Evolutionary conservation across 2,329 filamentous ascomycete genomes (phyloP).

Genomic region (Periconia digitata): DNA sequence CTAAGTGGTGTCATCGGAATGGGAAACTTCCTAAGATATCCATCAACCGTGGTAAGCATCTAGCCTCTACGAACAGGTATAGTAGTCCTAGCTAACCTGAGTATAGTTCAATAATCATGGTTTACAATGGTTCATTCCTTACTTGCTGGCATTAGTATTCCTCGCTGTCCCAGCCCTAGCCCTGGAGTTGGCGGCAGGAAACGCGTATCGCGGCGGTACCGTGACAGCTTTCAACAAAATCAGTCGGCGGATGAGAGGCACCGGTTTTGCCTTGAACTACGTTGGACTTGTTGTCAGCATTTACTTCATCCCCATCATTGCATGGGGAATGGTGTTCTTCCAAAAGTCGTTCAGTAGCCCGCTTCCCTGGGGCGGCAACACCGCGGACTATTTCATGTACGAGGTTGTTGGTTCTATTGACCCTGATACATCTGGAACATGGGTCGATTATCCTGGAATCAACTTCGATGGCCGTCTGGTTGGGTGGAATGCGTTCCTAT

Average conservation of each 20-base stretch:
- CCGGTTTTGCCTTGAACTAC: slow-evolving; percentile 12
- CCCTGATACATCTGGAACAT: slow-evolving; percentile 38
- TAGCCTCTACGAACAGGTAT: too few species aligned
- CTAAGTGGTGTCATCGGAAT: slow-evolving; percentile 16
- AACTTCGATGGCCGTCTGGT: slow-evolving; percentile 52
- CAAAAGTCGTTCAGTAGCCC: slow-evolving; percentile 12
- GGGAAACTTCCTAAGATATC: slow-evolving; percentile 19
- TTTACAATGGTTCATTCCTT: slow-evolving; percentile 17
- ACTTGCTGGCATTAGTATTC: slow-evolving; percentile 15
- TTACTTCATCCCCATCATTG: slow-evolving; percentile 15
- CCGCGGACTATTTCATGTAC: slow-evolving; percentile 55
- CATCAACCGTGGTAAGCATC: slow-evolving; percentile 12
- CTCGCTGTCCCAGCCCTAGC: slow-evolving; percentile 17
- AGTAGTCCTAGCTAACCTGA: too few species aligned
- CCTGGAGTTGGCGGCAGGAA: slow-evolving; percentile 17
- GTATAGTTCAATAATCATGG: slow-evolving; percentile 24
- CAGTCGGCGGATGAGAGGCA: slow-evolving; percentile 16
- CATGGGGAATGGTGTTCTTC: slow-evolving; percentile 20
- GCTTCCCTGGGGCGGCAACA: slow-evolving; percentile 15
- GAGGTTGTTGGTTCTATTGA: slow-evolving; percentile 54
- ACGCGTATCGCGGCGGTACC: slow-evolving; percentile 19
- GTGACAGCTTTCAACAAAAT: slow-evolving; percentile 20
- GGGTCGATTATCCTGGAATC: slow-evolving; percentile 49
- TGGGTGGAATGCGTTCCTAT: slow-evolving; percentile 22
- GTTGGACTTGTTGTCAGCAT: slow-evolving; percentile 12